Evolutionary conservation across 495 filamentous ascomycete species (phyloP).

Genomic region (Penicillium daleae): DNA sequence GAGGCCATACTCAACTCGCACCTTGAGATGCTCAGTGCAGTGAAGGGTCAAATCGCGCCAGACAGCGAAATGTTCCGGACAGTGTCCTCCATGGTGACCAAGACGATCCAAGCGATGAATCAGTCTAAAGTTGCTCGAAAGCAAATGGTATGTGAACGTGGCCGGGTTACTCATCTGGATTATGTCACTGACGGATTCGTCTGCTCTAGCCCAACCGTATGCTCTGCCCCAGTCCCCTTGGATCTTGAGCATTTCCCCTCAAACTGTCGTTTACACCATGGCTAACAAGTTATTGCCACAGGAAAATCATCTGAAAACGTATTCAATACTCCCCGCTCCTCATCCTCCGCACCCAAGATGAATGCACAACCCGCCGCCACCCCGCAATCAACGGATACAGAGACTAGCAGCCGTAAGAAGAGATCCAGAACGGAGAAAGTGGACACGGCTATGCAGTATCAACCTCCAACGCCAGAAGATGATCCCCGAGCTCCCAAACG

Average conservation of each 20-base stretch:
- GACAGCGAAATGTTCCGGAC: slow-evolving; percentile 32
- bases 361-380: slow-evolving; percentile 2
- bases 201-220: slow-evolving; percentile 28
- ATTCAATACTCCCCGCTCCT: slow-evolving; percentile 1
- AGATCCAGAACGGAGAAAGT: slow-evolving; percentile 21
- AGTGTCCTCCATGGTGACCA: slow-evolving; percentile 42
- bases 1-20: slow-evolving; percentile 41
- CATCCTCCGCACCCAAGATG: slow-evolving; percentile 5
- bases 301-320: slow-evolving; percentile 8
- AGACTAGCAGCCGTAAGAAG: slow-evolving; percentile 12
- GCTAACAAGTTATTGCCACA: background rate
- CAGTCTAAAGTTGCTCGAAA: slow-evolving; percentile 41
- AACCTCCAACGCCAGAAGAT: background rate
- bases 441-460: background rate
- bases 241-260: background rate
- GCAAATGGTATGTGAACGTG: slow-evolving; percentile 36
- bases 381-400: slow-evolving; percentile 17
- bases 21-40: slow-evolving; percentile 36
- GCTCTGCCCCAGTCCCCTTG: slow-evolving; percentile 9
- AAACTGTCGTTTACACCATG: no score
- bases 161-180: background rate
- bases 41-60: slow-evolving; percentile 26
- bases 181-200: slow-evolving; percentile 2
- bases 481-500: slow-evolving; percentile 24
- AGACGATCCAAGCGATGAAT: slow-evolving; percentile 39